Conservation (phyloP, 805 yeast species). For the Wickerhamiella occidentalis region DNA sequence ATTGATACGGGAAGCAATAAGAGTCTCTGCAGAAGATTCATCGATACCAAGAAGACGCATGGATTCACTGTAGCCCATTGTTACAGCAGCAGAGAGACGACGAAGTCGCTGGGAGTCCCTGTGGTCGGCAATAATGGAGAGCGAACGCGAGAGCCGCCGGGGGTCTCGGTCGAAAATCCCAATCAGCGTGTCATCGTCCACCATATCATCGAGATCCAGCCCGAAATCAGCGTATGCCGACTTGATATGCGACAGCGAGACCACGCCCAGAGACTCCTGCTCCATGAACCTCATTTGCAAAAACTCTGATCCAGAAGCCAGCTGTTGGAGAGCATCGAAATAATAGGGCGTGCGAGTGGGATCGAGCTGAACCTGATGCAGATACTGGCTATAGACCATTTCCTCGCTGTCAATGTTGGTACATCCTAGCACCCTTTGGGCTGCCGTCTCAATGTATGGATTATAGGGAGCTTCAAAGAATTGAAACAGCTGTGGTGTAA, state of each 20-base stretch:
- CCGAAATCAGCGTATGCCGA: constrained; percentile 32
- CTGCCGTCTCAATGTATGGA: constrained; percentile 12
- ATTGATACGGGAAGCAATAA: constrained; percentile 1
- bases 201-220: constrained; percentile 17
- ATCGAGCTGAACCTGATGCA: constrained; percentile 33
- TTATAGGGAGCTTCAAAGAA: neutral
- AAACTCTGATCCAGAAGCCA: constrained; percentile 40
- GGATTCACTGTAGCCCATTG: neutral
- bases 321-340: constrained; percentile 43
- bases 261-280: constrained; percentile 39
- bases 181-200: constrained; percentile 11
- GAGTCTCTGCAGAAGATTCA: neutral
- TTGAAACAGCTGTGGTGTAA: neutral
- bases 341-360: constrained; percentile 37
- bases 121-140: constrained; percentile 14
- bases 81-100: constrained; percentile 3
- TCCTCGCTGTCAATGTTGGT: constrained; percentile 31
- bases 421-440: constrained; percentile 18
- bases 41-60: constrained; percentile 4
- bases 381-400: constrained; percentile 38
- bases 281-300: constrained; percentile 36
- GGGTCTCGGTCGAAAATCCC: constrained; percentile 8
- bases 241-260: constrained; percentile 39
- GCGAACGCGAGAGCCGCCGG: constrained; percentile 6
- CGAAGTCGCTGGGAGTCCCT: constrained; percentile 12